Conservation (phyloP, 2,329 filamentous ascomycete species). For the Talaromyces islandicus region DNA sequence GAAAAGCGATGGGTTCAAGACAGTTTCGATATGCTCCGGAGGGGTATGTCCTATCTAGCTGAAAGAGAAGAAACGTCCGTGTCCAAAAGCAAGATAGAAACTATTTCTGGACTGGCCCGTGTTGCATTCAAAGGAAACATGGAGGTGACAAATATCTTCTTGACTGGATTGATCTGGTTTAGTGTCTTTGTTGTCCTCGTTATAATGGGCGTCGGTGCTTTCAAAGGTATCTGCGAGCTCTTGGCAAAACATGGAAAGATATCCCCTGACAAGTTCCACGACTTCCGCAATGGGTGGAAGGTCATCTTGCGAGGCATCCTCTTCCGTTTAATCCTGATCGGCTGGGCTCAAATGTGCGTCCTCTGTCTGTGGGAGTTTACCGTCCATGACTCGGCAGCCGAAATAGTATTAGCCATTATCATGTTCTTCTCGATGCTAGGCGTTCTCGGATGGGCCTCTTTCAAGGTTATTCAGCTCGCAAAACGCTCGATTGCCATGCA, state of each 20-base stretch:
- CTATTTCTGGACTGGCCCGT: constrained; percentile 77
- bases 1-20: constrained; percentile 57
- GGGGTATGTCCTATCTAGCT: constrained; percentile 39
- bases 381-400: constrained; percentile 72
- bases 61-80: constrained; percentile 49
- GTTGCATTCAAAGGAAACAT: constrained; percentile 81
- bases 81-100: constrained; percentile 44
- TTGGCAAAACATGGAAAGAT: constrained; percentile 70
- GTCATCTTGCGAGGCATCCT: constrained; percentile 90
- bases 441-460: constrained; percentile 77
- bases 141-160: constrained; percentile 85
- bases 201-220: constrained; percentile 64
- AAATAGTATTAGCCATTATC: constrained; percentile 80
- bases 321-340: constrained; percentile 83
- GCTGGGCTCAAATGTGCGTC: constrained; percentile 84
- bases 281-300: constrained; percentile 92
- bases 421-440: constrained; percentile 76
- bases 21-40: constrained; percentile 18
- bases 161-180: constrained; percentile 87
- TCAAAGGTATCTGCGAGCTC: constrained; percentile 76
- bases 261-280: constrained; percentile 77
- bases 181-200: constrained; percentile 74
- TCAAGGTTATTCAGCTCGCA: constrained; percentile 84
- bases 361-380: constrained; percentile 94
- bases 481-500: constrained; percentile 85